Evolutionary conservation across 495 filamentous ascomycete genomes (phyloP).

Genomic region (Chaetomium tenue): DNA sequence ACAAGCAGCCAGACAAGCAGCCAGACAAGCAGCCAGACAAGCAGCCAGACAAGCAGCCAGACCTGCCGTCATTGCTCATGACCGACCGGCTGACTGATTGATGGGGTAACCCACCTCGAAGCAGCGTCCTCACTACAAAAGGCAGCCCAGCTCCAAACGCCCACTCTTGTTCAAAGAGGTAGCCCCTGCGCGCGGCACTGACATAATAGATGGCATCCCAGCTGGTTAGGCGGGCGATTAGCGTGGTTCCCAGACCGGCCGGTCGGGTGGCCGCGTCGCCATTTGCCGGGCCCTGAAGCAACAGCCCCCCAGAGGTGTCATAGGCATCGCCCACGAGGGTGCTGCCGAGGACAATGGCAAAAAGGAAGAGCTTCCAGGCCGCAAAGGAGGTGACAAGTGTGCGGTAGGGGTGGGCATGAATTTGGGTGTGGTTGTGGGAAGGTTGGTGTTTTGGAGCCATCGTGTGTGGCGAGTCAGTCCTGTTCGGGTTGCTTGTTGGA

Average conservation of each 20-base stretch:
- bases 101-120: slow-evolving; percentile 29
- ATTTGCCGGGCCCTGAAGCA: slow-evolving; percentile 25
- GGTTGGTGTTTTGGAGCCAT: neutral
- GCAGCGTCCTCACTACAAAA: slow-evolving; percentile 44
- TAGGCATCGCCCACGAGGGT: slow-evolving; percentile 69
- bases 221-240: slow-evolving; percentile 61
- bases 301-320: slow-evolving; percentile 78
- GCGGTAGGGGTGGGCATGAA: slow-evolving; percentile 31
- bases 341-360: slow-evolving; percentile 57
- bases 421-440: neutral
- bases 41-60: no score
- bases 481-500: neutral
- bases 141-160: slow-evolving; percentile 78
- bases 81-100: no score
- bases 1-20: no score
- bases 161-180: slow-evolving; percentile 94
- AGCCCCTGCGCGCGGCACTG: slow-evolving; percentile 64
- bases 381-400: slow-evolving; percentile 44
- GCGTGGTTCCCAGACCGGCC: slow-evolving; percentile 39
- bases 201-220: slow-evolving; percentile 95
- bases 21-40: no score
- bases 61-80: neutral
- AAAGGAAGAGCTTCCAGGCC: slow-evolving; percentile 71
- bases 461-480: neutral
- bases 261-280: slow-evolving; percentile 32